phyloP scores from a whole-genome alignment of 768 basidiomycete genomes.

The Mycena chlorophos region DNA sequence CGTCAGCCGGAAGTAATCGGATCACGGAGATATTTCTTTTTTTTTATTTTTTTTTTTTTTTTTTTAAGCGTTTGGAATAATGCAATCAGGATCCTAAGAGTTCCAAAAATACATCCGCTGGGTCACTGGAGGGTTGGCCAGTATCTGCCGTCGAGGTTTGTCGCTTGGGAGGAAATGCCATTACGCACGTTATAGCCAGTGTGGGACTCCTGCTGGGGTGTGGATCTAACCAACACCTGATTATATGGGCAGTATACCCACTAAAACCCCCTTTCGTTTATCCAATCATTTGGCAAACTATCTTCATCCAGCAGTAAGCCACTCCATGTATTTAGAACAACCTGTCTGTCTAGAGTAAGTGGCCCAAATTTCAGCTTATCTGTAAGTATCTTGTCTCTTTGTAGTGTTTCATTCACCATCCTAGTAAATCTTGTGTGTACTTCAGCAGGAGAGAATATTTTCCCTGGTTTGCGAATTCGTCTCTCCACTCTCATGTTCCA shows the following conservation, averaged over 20 bases:
- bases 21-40: too few relatives aligned
- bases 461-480: background rate
- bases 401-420: background rate
- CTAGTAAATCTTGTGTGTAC: background rate
- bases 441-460: background rate
- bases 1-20: too few relatives aligned
- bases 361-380: slow-evolving; percentile 2
- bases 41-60: background rate
- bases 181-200: background rate
- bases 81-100: background rate
- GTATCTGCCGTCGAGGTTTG: background rate
- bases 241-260: background rate
- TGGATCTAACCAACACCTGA: background rate
- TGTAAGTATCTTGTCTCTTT: background rate
- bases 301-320: background rate
- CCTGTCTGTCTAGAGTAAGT: background rate
- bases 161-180: background rate
- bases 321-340: background rate
- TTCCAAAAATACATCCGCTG: background rate
- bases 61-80: background rate
- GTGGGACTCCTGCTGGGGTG: background rate
- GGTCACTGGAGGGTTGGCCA: background rate
- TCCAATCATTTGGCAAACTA: background rate
- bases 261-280: background rate
- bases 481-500: background rate